phyloP scores from a whole-genome alignment of 2,329 filamentous ascomycete species.

The Verticillium klebahnii region DNA sequence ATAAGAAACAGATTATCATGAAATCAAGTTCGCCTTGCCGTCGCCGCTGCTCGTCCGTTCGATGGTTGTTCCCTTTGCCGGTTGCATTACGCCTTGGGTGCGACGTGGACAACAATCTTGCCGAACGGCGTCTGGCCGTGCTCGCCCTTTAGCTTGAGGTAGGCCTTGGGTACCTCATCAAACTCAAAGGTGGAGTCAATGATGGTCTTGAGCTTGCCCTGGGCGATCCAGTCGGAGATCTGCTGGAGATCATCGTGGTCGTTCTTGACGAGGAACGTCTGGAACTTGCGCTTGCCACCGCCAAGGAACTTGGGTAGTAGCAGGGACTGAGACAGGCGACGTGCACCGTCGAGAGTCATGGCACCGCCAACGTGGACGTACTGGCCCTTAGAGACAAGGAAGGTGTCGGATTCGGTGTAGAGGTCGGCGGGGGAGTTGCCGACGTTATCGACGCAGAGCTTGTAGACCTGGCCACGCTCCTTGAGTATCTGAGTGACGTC shows the following conservation, averaged over 20 bases:
- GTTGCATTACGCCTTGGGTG: constrained; percentile 7
- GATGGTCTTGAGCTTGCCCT: constrained; percentile 53
- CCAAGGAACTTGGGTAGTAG: constrained; percentile 29
- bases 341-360: constrained; percentile 18
- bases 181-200: constrained; percentile 53
- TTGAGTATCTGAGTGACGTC: constrained; percentile 44
- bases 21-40: neutral
- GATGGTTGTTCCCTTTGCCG: neutral
- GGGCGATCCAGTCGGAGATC: constrained; percentile 49
- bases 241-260: constrained; percentile 40
- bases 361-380: constrained; percentile 48
- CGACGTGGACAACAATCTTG: constrained; percentile 49
- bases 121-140: constrained; percentile 41
- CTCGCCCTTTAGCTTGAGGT: constrained; percentile 52
- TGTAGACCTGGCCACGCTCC: constrained; percentile 40
- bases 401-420: constrained; percentile 47
- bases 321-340: constrained; percentile 18
- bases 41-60: neutral
- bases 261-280: constrained; percentile 32
- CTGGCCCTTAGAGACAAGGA: constrained; percentile 39
- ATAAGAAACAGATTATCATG: neutral
- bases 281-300: constrained; percentile 35
- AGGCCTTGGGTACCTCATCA: constrained; percentile 51
- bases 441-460: constrained; percentile 56
- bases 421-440: constrained; percentile 42